Evolutionary conservation across 768 basidiomycete genomes (phyloP).

Genomic region (Tulasnella sp.): DNA sequence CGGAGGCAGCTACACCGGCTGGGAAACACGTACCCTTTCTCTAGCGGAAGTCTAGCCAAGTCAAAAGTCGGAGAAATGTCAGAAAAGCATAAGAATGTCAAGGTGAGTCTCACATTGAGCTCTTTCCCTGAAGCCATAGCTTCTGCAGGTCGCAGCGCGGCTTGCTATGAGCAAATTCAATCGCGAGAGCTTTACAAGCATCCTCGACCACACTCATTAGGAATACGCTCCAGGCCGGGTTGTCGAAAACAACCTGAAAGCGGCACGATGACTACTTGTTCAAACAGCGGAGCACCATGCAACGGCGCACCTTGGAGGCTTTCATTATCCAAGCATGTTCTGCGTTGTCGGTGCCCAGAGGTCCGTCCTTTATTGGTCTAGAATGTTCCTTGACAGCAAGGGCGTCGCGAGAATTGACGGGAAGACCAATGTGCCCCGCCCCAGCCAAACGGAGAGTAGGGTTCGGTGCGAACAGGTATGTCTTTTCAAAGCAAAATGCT

Average conservation of each 20-base stretch:
- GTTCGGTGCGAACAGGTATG: background rate
- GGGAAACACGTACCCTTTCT: background rate
- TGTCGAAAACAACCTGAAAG: background rate
- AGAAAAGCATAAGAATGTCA: background rate
- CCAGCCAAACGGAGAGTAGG: background rate
- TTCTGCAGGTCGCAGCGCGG: background rate
- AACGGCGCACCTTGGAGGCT: background rate
- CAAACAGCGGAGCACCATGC: no score
- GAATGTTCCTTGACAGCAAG: background rate
- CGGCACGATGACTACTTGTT: no score
- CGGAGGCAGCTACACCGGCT: background rate
- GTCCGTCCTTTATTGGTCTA: background rate
- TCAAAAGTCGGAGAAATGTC: background rate
- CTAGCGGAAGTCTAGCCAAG: background rate
- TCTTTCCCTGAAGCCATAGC: background rate
- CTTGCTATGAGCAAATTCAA: background rate
- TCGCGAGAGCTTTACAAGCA: background rate
- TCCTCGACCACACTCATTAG: background rate
- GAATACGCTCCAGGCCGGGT: background rate
- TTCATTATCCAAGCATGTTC: background rate
- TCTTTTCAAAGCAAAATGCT: background rate
- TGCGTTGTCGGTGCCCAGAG: background rate
- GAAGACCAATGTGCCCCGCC: background rate
- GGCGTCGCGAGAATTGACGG: background rate
- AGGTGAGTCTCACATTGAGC: background rate